Conservation (phyloP, 495 filamentous ascomycete species). For the Xylaria nigripes region DNA sequence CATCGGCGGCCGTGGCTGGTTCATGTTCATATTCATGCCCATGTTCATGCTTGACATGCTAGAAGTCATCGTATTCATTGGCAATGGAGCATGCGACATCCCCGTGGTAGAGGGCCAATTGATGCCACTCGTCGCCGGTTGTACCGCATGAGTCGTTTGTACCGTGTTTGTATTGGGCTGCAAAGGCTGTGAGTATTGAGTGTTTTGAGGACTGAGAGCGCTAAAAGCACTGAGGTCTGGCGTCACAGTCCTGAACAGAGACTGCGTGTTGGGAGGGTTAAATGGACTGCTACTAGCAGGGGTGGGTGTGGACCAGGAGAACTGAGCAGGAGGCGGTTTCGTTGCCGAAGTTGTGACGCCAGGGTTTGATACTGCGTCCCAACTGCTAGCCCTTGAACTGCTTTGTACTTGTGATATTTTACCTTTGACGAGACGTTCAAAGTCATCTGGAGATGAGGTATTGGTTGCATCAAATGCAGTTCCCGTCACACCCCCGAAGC, state of each 20-base stretch:
- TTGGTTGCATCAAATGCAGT: slow-evolving; percentile 41
- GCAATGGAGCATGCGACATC: slow-evolving; percentile 13
- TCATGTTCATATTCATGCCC: slow-evolving; percentile 25
- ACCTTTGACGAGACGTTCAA: slow-evolving; percentile 81
- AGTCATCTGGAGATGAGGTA: slow-evolving; percentile 58
- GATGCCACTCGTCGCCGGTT: slow-evolving; percentile 15
- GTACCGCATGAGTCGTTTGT: slow-evolving; percentile 3
- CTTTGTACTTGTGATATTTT: slow-evolving; percentile 18
- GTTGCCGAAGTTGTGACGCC: slow-evolving; percentile 17
- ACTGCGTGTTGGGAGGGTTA: slow-evolving; percentile 32
- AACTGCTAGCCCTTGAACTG: slow-evolving; percentile 36
- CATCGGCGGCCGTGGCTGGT: slow-evolving; percentile 23
- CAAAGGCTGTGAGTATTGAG: slow-evolving; percentile 47
- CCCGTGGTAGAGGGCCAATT: slow-evolving; percentile 30
- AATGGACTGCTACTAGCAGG: slow-evolving; percentile 26
- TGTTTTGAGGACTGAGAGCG: slow-evolving; percentile 41
- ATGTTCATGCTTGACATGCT: slow-evolving; percentile 30
- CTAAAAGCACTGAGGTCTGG: slow-evolving; percentile 45
- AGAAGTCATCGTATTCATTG: slow-evolving; percentile 15
- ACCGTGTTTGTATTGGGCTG: slow-evolving; percentile 25
- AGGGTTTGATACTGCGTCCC: slow-evolving; percentile 32
- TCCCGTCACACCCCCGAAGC: slow-evolving; percentile 44
- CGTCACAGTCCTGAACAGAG: slow-evolving; percentile 46
- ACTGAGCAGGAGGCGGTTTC: slow-evolving; percentile 34
- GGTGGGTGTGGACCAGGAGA: slow-evolving; percentile 54